Base-by-base conservation (phyloP, 1,284 basidiomycete species). In the Ceratobasidium sp. region DNA sequence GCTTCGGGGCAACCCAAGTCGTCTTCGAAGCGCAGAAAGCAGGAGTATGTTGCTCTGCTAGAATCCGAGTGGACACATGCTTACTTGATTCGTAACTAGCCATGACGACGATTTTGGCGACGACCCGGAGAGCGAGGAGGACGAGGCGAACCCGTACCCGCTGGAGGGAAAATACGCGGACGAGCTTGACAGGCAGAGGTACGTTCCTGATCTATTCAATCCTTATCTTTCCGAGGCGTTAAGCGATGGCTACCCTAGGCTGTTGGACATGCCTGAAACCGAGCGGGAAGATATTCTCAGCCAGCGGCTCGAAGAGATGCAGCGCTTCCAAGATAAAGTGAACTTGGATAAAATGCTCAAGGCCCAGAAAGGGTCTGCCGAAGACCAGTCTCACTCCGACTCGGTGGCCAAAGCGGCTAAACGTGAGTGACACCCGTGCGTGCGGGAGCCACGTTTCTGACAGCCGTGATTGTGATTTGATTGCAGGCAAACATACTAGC, bases 81-180 rank as follows among this genome's bases (percentile, higher is more conserved):
- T 77, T 72, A 77, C 75, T 60, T 77, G 71, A 8, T 75, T 75
- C 50, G 69, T 64, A 1, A 44, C 27, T 60, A 76, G 77, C 73
- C 76, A 76, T 63, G 73, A 62, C 27, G 71, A 72, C 41, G 73
- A 66, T 29, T 22, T 75, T 60, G 89, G 85, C 14, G 86, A 88
- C 73, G 85, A 84, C 27, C 85, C 84, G 19, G 90, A 90, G 79
- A 89, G 88, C 77, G 91, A 90, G 79, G 89, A 89, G 66, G 87
- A 87, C 51, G 80, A 82, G 17, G 76, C 80, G n/a, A 93, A 94
- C 78, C 91, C 91, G 4, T 98, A 95, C 81, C 96, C 95, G 0
- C 84, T 97, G 24, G 96, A 98, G 79, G 95, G 94, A 59, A 95
- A 95, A 82, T 98, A 94, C 81, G 88, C 89, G 75, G 90, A 96